These are phyloP conservation scores for Aspergillus leporis DNA, from an alignment of 495 filamentous ascomycete genomes.

Conservation along the genomic window DNA sequence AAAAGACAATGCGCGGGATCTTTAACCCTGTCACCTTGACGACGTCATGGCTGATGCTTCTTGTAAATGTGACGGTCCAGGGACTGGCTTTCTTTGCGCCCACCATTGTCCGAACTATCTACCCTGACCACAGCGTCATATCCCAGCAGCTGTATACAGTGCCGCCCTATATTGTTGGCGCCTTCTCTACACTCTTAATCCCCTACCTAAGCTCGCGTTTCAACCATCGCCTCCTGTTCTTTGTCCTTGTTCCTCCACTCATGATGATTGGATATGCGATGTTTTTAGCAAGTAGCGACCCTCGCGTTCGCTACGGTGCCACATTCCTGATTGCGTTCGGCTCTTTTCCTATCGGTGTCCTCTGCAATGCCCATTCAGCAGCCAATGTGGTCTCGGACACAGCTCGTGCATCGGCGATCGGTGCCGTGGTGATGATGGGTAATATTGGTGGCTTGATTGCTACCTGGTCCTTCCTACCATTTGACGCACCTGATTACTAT, in stretches of 20 bases:
- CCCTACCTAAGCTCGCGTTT: constrained; percentile 60
- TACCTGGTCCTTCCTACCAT: constrained; percentile 13
- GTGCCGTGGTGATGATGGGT: constrained; percentile 9
- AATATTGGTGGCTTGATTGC: constrained; percentile 13
- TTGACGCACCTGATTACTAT: constrained; percentile 8
- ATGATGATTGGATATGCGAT: constrained; percentile 11
- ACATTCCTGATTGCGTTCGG: constrained; percentile 7
- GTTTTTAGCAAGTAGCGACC: constrained; percentile 5
- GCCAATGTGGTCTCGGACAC: constrained; percentile 12
- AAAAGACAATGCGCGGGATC: constrained; percentile 49
- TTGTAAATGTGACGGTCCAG: constrained; percentile 57
- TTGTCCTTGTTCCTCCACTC: constrained; percentile 1
- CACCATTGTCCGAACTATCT: constrained; percentile 68
- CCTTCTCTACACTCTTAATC: constrained; percentile 62
- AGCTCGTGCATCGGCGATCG: constrained; percentile 8
- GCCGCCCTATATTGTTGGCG: constrained; percentile 69
- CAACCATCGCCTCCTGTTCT: constrained; percentile 44
- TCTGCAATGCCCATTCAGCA: constrained; percentile 9
- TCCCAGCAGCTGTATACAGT: constrained; percentile 67
- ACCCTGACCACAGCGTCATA: constrained; percentile 52
- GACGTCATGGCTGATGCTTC: constrained; percentile 48
- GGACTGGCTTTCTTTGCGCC: constrained; percentile 67
- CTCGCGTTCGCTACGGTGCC: constrained; percentile 6
- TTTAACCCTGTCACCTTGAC: constrained; percentile 48
- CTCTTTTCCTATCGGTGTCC: constrained; percentile 32